A percentile compares a stretch with the other conserved stretches of the same genome.
Evolutionary conservation across 2,329 filamentous ascomycete genomes (phyloP).

Genomic region (Xylaria sp.): DNA sequence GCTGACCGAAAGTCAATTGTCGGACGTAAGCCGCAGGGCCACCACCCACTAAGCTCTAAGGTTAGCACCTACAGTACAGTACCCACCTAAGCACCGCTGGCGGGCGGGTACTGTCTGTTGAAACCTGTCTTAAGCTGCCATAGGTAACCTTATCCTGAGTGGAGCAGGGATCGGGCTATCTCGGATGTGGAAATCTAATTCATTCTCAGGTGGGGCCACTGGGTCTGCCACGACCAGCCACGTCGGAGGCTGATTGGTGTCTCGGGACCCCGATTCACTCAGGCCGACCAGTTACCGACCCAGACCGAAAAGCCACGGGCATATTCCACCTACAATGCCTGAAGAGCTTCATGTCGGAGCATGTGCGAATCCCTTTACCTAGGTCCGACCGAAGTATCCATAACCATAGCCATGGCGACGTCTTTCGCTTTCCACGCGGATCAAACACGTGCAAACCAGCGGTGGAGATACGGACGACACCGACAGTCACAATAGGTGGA

Average conservation of each 20-base stretch:
- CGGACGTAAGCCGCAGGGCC: conserved; percentile 11
- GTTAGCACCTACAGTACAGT: neutral
- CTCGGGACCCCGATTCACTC: conserved; percentile 29
- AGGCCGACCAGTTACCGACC: conserved; percentile 24
- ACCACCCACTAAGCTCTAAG: neutral
- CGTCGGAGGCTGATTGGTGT: conserved; percentile 27
- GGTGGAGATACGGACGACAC: neutral
- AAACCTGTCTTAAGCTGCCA: neutral
- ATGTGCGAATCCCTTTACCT: conserved; percentile 15
- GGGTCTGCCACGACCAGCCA: neutral
- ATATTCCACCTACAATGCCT: neutral
- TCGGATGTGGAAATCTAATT: conserved; percentile 21
- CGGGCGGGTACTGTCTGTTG: neutral
- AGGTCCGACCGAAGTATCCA: neutral
- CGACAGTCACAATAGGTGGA: neutral
- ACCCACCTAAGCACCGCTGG: neutral
- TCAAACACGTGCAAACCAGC: neutral
- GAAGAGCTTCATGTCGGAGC: conserved; percentile 1
- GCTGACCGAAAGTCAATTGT: conserved; percentile 26
- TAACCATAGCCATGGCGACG: neutral
- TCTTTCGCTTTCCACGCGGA: neutral
- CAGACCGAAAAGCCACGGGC: conserved; percentile 22
- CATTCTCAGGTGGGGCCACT: conserved; percentile 5
- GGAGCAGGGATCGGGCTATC: conserved; percentile 25
- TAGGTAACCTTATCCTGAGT: conserved; percentile 6